These are phyloP conservation scores for Hypomontagnella monticulosa DNA, from an alignment of 495 filamentous ascomycete species.

Conservation along the genomic window DNA sequence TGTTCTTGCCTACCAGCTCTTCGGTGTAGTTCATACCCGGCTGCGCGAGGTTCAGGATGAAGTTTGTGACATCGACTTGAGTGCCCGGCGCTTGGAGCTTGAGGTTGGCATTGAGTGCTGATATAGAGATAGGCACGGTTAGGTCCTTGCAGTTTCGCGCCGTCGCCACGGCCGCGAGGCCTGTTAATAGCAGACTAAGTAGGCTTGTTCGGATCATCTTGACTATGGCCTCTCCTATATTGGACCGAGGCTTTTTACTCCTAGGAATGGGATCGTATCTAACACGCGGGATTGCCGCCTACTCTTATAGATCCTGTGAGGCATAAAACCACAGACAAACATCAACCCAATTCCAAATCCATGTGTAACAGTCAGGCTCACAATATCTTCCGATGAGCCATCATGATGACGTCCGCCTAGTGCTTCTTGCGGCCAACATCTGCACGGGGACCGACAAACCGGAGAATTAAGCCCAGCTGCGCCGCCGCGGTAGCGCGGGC, in stretches of 20 bases:
- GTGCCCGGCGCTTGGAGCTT: constrained; percentile 35
- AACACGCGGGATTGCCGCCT: too few relatives aligned
- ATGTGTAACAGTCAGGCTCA: too few relatives aligned
- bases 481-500: constrained; percentile 11
- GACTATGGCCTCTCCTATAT: neutral
- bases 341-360: too few relatives aligned
- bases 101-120: constrained; percentile 48
- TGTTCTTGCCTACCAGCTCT: constrained; percentile 2
- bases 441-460: neutral
- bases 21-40: constrained; percentile 46
- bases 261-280: too few relatives aligned
- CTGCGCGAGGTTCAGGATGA: constrained; percentile 42
- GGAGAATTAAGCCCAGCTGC: constrained; percentile 11
- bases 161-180: constrained; percentile 23
- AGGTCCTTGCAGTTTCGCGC: constrained; percentile 49
- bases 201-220: constrained; percentile 15
- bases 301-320: too few relatives aligned
- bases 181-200: neutral
- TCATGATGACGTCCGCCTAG: too few relatives aligned
- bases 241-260: too few relatives aligned
- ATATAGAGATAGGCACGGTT: constrained; percentile 51
- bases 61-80: constrained; percentile 50
- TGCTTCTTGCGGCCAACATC: neutral
- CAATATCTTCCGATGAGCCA: too few relatives aligned
- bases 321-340: too few relatives aligned